Evolutionary conservation across 495 filamentous ascomycete species (phyloP).

Genomic region (Podospora didyma): DNA sequence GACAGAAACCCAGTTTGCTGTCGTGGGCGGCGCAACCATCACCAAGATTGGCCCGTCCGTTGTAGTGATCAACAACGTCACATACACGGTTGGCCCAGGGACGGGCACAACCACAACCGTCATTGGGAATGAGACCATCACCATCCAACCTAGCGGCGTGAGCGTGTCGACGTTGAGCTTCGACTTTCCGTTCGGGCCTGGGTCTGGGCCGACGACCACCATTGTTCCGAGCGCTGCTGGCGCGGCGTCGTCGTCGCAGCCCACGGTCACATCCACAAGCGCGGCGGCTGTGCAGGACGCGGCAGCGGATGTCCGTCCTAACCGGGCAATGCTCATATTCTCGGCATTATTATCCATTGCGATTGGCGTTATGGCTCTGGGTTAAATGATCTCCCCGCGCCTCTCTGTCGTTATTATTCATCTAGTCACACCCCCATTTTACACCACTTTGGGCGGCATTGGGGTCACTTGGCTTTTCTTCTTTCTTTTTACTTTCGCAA

Average conservation of each 20-base stretch:
- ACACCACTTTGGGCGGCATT: too few relatives aligned
- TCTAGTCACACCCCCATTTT: too few relatives aligned
- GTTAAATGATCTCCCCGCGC: too few relatives aligned
- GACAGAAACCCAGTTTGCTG: slow-evolving; percentile 33
- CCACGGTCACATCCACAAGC: not conserved
- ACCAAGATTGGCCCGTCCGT: slow-evolving; percentile 46
- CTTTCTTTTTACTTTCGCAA: too few relatives aligned
- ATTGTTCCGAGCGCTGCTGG: slow-evolving; percentile 24
- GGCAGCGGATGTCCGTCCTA: not conserved
- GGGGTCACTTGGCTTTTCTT: too few relatives aligned
- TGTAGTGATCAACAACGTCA: slow-evolving; percentile 44
- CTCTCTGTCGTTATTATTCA: too few relatives aligned
- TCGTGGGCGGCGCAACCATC: slow-evolving; percentile 46
- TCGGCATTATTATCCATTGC: too few relatives aligned
- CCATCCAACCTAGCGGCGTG: slow-evolving; percentile 44
- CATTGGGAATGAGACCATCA: slow-evolving; percentile 41
- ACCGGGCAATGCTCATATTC: not conserved
- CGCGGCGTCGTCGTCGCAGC: not conserved
- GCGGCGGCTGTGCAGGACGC: slow-evolving; percentile 3
- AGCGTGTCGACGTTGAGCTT: slow-evolving; percentile 40
- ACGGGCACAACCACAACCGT: slow-evolving; percentile 32
- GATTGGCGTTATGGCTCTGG: too few relatives aligned
- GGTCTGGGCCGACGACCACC: slow-evolving; percentile 39
- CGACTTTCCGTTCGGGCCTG: slow-evolving; percentile 38
- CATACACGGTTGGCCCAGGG: slow-evolving; percentile 40